A percentile compares a stretch with the other conserved stretches of the same genome.
Conservation (phyloP, 305 asterid species). For the Fraxinus xanthoxyloides region DNA sequence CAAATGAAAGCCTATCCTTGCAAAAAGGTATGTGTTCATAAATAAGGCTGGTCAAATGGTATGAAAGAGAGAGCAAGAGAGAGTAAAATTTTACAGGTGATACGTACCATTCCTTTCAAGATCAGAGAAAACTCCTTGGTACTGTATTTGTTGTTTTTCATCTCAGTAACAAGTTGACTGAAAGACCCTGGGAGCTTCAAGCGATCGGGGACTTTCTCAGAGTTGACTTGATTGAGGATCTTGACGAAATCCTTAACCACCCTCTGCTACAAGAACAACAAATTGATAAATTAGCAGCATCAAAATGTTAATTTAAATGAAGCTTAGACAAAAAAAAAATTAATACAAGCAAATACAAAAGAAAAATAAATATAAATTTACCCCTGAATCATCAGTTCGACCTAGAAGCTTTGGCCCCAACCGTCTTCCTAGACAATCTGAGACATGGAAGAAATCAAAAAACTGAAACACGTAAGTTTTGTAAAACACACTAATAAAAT, state of each 20-base stretch:
- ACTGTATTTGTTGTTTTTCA: constrained; percentile 71
- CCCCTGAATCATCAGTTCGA: constrained; percentile 91
- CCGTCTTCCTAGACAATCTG: constrained; percentile 97
- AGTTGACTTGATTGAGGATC: constrained; percentile 82
- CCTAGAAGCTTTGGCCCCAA: constrained; percentile 96
- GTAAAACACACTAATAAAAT: neutral
- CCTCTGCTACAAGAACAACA: constrained; percentile 55
- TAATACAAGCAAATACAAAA: neutral
- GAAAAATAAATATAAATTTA: constrained; percentile 24
- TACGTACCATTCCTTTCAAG: constrained; percentile 90
- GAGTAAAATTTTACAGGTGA: neutral
- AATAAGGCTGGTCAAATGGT: constrained; percentile 10
- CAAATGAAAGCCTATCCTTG: neutral
- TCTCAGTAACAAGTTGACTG: constrained; percentile 85
- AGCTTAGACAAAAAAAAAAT: constrained; percentile 8
- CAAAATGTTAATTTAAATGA: constrained; percentile 11
- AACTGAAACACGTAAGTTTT: constrained; percentile 16
- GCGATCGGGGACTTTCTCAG: constrained; percentile 81
- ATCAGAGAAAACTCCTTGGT: constrained; percentile 85
- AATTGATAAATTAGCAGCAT: constrained; percentile 12
- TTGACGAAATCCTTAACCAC: constrained; percentile 81
- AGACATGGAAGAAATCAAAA: constrained; percentile 23
- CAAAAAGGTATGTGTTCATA: neutral
- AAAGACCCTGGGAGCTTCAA: constrained; percentile 92
- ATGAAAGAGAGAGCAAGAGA: neutral